These are phyloP conservation scores for Globisporangium abappressorium DNA, from an alignment of 352 stramenopile species.

Conservation along the genomic window DNA sequence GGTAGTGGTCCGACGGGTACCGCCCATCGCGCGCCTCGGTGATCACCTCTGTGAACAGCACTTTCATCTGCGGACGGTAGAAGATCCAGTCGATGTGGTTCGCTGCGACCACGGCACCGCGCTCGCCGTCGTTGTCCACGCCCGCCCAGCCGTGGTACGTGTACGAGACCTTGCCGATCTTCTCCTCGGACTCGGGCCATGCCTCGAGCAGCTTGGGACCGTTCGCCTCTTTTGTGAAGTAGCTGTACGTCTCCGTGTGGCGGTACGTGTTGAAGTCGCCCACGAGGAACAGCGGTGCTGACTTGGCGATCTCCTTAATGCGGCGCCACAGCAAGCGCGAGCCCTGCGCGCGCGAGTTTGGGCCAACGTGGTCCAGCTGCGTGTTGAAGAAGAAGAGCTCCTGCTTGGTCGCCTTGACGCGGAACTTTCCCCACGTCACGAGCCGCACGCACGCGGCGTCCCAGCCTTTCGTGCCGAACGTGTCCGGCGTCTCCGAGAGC, in stretches of 20 bases:
- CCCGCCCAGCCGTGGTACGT: slow-evolving; percentile 87
- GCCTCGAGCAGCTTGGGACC: slow-evolving; percentile 68
- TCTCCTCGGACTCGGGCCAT: slow-evolving; percentile 60
- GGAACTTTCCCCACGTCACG: slow-evolving; percentile 75
- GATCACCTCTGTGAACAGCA: slow-evolving; percentile 78
- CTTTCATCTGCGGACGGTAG: slow-evolving; percentile 72
- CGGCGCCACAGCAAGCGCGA: slow-evolving; percentile 62
- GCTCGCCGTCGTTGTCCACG: slow-evolving; percentile 80
- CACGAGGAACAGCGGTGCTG: slow-evolving; percentile 66
- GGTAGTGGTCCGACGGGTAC: slow-evolving; percentile 87
- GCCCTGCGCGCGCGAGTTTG: slow-evolving; percentile 44
- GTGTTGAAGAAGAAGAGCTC: slow-evolving; percentile 80
- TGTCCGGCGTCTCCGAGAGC: slow-evolving; percentile 71
- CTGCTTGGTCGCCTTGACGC: slow-evolving; percentile 51
- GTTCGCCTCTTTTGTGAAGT: slow-evolving; percentile 61
- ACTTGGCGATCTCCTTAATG: slow-evolving; percentile 50
- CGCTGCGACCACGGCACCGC: slow-evolving; percentile 51
- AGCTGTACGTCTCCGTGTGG: slow-evolving; percentile 75
- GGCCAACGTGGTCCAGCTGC: slow-evolving; percentile 67
- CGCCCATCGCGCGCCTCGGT: slow-evolving; percentile 75
- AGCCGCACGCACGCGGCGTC: slow-evolving; percentile 65
- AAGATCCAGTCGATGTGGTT: slow-evolving; percentile 92
- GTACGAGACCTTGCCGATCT: slow-evolving; percentile 78
- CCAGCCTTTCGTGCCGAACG: slow-evolving; percentile 52
- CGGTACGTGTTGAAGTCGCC: slow-evolving; percentile 88